These are phyloP conservation scores for Simplicillium aogashimaense DNA, from an alignment of 2,329 filamentous ascomycete genomes.

Conservation along the genomic window DNA sequence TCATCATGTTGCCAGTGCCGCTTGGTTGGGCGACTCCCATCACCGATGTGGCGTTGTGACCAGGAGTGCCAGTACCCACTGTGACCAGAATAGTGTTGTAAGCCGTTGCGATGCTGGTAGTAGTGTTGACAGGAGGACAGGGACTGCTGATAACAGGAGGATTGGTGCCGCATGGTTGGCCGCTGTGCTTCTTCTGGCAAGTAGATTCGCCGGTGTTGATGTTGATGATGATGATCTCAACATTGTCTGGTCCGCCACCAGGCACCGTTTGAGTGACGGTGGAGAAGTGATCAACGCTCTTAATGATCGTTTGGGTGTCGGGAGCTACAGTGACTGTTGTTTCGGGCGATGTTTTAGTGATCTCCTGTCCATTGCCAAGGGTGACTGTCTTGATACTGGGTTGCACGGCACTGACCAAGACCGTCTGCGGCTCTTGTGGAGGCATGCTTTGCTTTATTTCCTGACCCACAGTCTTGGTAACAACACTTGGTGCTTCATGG, in stretches of 20 bases:
- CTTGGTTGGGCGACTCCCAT: neutral
- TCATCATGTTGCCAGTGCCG: neutral
- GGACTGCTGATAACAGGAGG: constrained; percentile 9
- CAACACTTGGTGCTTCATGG: neutral
- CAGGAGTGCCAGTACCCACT: constrained; percentile 5
- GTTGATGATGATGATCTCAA: constrained; percentile 21
- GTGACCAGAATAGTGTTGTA: constrained; percentile 27
- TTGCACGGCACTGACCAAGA: neutral
- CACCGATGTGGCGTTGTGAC: neutral
- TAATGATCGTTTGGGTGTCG: constrained; percentile 6
- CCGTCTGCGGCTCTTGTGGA: neutral
- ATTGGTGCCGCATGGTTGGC: constrained; percentile 14
- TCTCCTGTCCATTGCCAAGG: neutral
- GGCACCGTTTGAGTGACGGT: constrained; percentile 15
- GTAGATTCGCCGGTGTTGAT: constrained; percentile 17
- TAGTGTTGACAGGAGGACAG: constrained; percentile 13
- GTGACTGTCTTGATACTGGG: neutral
- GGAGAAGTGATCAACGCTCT: constrained; percentile 9
- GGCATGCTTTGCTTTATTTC: neutral
- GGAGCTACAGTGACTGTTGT: constrained; percentile 15
- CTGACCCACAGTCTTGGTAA: constrained; percentile 4
- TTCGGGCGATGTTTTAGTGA: constrained; percentile 2
- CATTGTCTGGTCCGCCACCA: constrained; percentile 12
- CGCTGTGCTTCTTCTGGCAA: constrained; percentile 17
- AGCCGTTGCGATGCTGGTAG: constrained; percentile 20